These are phyloP conservation scores for Eutrema yunnanense DNA, from an alignment of 345 rosid species.

Conservation along the genomic window DNA sequence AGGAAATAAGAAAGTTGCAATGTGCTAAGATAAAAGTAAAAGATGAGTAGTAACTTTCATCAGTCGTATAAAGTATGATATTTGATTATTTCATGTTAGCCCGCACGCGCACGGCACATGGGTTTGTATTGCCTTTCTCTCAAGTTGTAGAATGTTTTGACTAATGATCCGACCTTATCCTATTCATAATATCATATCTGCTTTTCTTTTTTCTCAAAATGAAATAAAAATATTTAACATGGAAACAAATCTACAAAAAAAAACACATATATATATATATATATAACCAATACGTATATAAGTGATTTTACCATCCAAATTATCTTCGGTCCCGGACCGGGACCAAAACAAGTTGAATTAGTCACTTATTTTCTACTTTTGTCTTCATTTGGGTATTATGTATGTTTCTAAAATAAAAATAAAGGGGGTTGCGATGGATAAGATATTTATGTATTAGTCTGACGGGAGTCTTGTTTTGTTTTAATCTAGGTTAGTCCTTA, in stretches of 20 bases:
- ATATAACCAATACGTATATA: neutral
- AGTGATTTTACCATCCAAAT: neutral
- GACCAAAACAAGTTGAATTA: conserved; percentile 2
- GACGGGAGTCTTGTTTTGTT: neutral
- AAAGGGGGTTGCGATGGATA: neutral
- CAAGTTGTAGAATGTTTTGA: conserved; percentile 27
- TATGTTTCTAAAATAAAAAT: neutral
- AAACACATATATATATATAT: too few species aligned
- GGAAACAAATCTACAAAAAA: neutral
- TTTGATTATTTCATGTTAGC: conserved; percentile 9
- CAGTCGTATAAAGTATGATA: conserved; percentile 11
- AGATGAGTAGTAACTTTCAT: conserved; percentile 22
- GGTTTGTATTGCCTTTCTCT: conserved; percentile 11
- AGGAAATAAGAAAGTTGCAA: neutral
- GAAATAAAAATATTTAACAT: neutral
- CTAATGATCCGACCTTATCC: conserved; percentile 26
- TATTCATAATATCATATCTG: neutral
- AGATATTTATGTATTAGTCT: neutral
- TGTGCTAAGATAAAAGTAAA: neutral
- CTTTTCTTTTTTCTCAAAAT: neutral
- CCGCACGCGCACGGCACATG: conserved; percentile 35
- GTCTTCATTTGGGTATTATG: neutral
- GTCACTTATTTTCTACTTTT: neutral
- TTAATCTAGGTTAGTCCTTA: neutral
- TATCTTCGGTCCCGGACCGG: neutral